A percentile compares a stretch with the other conserved stretches of the same genome.
These are phyloP conservation scores for Solanum habrochaites DNA, from an alignment of 257 asterid genomes.

Conservation along the genomic window DNA sequence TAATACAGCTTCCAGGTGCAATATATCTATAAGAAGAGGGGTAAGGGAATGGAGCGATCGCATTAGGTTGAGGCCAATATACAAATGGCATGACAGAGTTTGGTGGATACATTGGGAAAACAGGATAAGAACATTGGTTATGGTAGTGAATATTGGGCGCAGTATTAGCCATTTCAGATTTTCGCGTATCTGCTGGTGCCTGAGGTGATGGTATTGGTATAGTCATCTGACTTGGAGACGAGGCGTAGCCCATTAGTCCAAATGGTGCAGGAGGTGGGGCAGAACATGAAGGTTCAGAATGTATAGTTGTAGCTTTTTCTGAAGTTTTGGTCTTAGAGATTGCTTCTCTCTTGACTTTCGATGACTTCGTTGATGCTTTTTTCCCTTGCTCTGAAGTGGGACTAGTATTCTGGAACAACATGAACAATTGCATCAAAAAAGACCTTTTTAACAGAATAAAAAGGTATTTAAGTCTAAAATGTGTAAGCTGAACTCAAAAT, in stretches of 20 bases:
- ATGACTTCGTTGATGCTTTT: neutral
- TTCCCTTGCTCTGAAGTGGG: neutral
- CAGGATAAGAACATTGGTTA: slow-evolving; percentile 2
- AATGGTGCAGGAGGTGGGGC: neutral
- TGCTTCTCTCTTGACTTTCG: neutral
- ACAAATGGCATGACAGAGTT: slow-evolving; percentile 1
- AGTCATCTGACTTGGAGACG: neutral
- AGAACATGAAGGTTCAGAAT: neutral
- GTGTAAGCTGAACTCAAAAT: neutral
- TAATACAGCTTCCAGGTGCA: neutral
- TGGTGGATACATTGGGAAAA: slow-evolving; percentile 1
- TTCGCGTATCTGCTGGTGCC: neutral
- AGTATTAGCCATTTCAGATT: neutral
- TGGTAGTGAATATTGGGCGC: neutral
- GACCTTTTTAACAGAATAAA: neutral
- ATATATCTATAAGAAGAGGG: slow-evolving; percentile 4
- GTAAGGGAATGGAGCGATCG: neutral
- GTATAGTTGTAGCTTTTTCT: neutral
- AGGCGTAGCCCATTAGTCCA: neutral
- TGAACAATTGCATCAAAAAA: neutral
- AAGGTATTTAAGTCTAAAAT: neutral
- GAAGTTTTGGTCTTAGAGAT: neutral
- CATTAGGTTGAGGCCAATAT: slow-evolving; percentile 9
- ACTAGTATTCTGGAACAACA: neutral
- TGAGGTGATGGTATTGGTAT: neutral